These are phyloP conservation scores for Scenedesmus sp. DNA, from an alignment of 163 green algal genomes.

Conservation along the genomic window DNA sequence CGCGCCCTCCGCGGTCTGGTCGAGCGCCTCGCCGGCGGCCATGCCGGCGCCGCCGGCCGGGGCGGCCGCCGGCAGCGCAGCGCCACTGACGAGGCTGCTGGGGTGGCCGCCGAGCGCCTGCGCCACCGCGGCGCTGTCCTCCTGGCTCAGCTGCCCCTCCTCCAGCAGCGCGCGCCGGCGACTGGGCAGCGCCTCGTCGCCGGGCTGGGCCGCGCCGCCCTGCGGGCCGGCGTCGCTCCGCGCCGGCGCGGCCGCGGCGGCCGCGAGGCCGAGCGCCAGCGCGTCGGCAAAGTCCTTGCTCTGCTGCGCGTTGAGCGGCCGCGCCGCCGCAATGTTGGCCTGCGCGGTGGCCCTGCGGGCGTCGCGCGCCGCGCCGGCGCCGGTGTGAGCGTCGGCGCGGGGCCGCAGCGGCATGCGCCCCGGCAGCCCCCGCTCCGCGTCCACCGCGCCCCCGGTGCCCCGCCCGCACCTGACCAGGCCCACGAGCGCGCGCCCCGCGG, in stretches of 20 bases:
- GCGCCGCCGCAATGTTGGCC: not conserved
- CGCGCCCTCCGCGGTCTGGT: not conserved
- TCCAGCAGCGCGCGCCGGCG: too few relatives aligned
- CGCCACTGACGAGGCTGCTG: too few relatives aligned
- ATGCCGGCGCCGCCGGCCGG: not conserved
- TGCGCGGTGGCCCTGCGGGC: not conserved
- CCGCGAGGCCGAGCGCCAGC: not conserved
- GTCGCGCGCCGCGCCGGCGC: not conserved
- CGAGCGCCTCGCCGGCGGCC: not conserved
- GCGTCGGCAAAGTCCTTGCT: constrained; percentile 6
- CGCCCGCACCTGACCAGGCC: not conserved
- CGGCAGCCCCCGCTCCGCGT: too few relatives aligned
- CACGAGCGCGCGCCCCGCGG: not conserved
- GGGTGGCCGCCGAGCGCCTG: too few relatives aligned
- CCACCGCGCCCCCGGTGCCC: too few relatives aligned
- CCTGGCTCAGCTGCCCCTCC: too few relatives aligned
- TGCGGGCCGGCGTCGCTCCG: too few relatives aligned
- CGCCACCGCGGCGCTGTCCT: too few relatives aligned
- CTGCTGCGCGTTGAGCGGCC: constrained; percentile 1
- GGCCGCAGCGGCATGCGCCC: too few relatives aligned
- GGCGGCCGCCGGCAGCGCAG: not conserved
- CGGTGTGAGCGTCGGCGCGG: not conserved
- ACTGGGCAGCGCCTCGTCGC: too few relatives aligned
- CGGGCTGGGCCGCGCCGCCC: too few relatives aligned
- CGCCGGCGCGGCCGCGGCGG: not conserved